Evolutionary conservation across 2,329 filamentous ascomycete genomes (phyloP).

Genomic region (Diaporthe humulicola): DNA sequence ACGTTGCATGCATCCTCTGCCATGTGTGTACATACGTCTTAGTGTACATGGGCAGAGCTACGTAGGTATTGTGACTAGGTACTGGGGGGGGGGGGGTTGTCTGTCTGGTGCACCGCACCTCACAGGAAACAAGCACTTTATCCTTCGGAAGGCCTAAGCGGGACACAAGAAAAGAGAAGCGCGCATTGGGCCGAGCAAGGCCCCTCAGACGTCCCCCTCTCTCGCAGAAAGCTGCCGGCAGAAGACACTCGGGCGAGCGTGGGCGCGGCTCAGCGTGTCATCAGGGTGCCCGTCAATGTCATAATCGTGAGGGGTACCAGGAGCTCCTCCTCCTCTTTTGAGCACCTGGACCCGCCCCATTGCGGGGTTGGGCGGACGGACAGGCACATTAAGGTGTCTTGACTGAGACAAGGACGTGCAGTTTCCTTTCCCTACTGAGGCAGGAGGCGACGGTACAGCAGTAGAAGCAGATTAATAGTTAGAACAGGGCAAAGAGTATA

Average conservation of each 20-base stretch:
- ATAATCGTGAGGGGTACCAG: constrained; percentile 35
- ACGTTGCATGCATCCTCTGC: constrained; percentile 27
- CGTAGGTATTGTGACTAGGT: neutral
- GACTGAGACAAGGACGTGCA: constrained; percentile 33
- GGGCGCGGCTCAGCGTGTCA: constrained; percentile 19
- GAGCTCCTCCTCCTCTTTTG: constrained; percentile 29
- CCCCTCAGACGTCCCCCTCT: neutral
- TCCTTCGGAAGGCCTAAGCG: constrained; percentile 21
- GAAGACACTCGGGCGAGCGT: constrained; percentile 13
- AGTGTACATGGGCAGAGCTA: constrained; percentile 13
- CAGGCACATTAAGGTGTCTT: constrained; percentile 25
- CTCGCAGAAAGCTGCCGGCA: constrained; percentile 25
- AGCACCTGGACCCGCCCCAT: constrained; percentile 22
- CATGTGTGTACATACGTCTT: constrained; percentile 1
- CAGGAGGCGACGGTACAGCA: neutral
- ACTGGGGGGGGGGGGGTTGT: neutral
- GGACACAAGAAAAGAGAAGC: neutral
- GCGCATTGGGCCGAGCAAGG: neutral
- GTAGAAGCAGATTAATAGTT: neutral
- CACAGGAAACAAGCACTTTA: neutral
- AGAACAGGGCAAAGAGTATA: neutral
- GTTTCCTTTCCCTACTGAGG: constrained; percentile 8
- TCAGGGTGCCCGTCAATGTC: constrained; percentile 30
- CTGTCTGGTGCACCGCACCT: neutral
- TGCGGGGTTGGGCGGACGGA: constrained; percentile 28